A percentile compares a stretch with the other conserved stretches of the same genome.
phyloP scores from a whole-genome alignment of 1,284 basidiomycete species.

The Cutaneotrichosporon sp. region DNA sequence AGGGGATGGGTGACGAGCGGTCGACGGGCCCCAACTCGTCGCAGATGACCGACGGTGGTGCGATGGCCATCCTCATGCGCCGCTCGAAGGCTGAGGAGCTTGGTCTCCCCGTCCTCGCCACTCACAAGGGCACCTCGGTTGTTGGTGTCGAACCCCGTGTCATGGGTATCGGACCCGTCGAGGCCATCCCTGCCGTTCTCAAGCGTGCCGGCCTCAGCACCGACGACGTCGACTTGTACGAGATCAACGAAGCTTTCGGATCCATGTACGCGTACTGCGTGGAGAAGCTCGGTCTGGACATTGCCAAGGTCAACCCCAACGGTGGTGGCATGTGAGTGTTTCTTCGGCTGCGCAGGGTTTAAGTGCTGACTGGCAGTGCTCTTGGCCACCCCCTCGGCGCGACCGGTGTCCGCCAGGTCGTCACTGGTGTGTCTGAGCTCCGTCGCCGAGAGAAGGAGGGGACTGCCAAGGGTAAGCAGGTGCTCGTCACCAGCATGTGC shows the following conservation, averaged over 20 bases:
- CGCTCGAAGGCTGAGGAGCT: constrained; percentile 74
- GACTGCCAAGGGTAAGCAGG: constrained; percentile 11
- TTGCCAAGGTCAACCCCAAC: constrained; percentile 76
- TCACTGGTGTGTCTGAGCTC: constrained; percentile 28
- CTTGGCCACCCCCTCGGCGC: constrained; percentile 23
- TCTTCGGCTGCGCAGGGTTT: not conserved
- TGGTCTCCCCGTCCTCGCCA: constrained; percentile 67
- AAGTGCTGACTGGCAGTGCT: constrained; percentile 4
- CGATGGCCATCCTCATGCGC: constrained; percentile 81
- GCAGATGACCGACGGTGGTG: constrained; percentile 82
- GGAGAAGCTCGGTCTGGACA: constrained; percentile 63
- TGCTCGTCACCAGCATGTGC: constrained; percentile 29
- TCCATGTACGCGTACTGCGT: constrained; percentile 75
- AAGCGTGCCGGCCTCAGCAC: constrained; percentile 61
- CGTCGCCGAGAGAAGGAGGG: constrained; percentile 21
- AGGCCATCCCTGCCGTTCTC: constrained; percentile 62
- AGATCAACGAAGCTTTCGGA: constrained; percentile 83
- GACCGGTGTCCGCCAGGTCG: constrained; percentile 30
- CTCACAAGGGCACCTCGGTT: constrained; percentile 69
- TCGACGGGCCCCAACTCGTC: constrained; percentile 76
- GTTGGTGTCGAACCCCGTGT: constrained; percentile 69
- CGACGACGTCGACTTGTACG: constrained; percentile 79
- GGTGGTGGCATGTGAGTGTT: constrained; percentile 54
- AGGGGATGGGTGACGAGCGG: constrained; percentile 71
- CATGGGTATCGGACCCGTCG: constrained; percentile 75